These are phyloP conservation scores for Nicotiana attenuata DNA, from an alignment of 257 asterid genomes.

Conservation along the genomic window DNA sequence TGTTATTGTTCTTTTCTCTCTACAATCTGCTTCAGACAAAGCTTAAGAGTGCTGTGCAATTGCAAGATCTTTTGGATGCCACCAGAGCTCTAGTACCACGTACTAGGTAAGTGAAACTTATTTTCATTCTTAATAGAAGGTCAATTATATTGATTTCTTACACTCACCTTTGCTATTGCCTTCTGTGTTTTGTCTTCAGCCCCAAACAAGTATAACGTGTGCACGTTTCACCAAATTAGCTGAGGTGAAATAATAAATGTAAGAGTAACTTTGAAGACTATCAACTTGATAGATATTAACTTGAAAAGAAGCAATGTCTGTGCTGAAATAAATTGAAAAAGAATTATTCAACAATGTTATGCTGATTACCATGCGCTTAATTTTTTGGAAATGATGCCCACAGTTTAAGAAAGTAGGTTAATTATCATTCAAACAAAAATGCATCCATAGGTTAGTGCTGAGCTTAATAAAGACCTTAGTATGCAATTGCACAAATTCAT, in stretches of 20 bases:
- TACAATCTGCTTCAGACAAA: slow-evolving; percentile 58
- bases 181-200: background rate
- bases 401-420: background rate
- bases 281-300: background rate
- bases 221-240: background rate
- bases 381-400: background rate
- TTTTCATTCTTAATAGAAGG: background rate
- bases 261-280: background rate
- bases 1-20: slow-evolving; percentile 10
- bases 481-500: background rate
- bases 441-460: background rate
- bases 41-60: slow-evolving; percentile 87
- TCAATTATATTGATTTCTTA: background rate
- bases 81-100: slow-evolving; percentile 92
- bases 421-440: background rate
- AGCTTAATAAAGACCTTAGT: background rate
- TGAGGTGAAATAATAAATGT: background rate
- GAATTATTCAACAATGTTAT: background rate
- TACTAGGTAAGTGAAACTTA: slow-evolving; percentile 34
- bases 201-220: background rate
- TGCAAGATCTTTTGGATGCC: slow-evolving; percentile 98
- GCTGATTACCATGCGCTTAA: background rate
- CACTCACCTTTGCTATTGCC: background rate
- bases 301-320: background rate
- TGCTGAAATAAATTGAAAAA: background rate